Percentiles rank a stretch among this genome's conserved stretches.
Evolutionary conservation across 176 grass and related monocot genomes (phyloP).

Genomic region (Zoysia japonica): DNA sequence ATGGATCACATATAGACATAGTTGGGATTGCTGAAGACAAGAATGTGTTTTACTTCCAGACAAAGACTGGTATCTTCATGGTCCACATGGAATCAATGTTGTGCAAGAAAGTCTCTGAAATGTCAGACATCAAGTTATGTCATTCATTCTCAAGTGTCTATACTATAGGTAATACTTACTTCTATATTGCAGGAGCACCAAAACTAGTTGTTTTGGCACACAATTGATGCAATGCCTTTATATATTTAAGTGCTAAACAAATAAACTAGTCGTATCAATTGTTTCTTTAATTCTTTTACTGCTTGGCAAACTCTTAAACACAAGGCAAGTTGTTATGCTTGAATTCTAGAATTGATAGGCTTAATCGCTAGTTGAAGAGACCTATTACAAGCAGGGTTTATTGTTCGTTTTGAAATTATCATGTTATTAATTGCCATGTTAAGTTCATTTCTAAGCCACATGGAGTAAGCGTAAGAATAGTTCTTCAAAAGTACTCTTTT

Average conservation of each 20-base stretch:
- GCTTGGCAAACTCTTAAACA: background rate
- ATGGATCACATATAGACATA: background rate
- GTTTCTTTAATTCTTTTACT: background rate
- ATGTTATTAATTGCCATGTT: background rate
- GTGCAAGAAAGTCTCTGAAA: background rate
- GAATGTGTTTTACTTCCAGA: background rate
- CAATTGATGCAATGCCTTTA: background rate
- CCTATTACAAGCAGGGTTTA: background rate
- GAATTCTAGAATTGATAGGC: background rate
- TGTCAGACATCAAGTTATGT: background rate
- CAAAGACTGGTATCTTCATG: background rate
- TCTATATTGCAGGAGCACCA: background rate
- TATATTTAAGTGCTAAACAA: background rate
- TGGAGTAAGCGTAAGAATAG: background rate
- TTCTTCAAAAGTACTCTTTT: background rate
- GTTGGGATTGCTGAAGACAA: background rate
- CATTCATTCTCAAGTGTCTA: background rate
- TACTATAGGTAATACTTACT: background rate
- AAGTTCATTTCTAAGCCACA: background rate
- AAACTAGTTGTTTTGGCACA: background rate
- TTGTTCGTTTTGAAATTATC: background rate
- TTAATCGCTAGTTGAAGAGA: background rate
- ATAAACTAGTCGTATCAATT: background rate
- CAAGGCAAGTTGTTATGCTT: background rate
- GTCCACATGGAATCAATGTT: background rate